phyloP scores from a whole-genome alignment of 2,329 filamentous ascomycete species.

The Stemphylium beticola region DNA sequence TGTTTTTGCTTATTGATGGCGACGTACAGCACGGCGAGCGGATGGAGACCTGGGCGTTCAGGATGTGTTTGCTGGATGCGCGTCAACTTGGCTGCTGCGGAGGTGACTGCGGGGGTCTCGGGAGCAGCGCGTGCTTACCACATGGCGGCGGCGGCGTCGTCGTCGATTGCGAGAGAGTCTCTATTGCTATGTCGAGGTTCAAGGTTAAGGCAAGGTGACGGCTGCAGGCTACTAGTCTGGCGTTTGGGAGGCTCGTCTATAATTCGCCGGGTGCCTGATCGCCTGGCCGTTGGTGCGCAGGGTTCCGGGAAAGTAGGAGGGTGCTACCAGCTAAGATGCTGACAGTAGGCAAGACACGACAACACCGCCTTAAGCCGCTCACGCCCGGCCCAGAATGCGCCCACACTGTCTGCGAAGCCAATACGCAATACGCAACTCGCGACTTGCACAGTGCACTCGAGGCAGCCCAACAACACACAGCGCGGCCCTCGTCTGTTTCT shows the following conservation, averaged over 20 bases:
- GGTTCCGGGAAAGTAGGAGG: background rate
- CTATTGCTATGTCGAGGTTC: background rate
- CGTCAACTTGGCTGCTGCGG: slow-evolving; percentile 25
- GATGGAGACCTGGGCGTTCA: slow-evolving; percentile 97
- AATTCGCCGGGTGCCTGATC: slow-evolving; percentile 30
- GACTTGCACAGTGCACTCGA: background rate
- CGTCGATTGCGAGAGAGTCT: background rate
- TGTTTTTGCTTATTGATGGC: slow-evolving; percentile 2
- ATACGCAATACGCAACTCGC: background rate
- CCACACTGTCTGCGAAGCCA: background rate
- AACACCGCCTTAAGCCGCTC: slow-evolving; percentile 4
- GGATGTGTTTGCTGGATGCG: slow-evolving; percentile 82
- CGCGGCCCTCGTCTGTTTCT: slow-evolving; percentile 7
- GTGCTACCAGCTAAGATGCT: background rate
- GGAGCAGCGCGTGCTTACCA: slow-evolving; percentile 30
- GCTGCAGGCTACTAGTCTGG: slow-evolving; percentile 9
- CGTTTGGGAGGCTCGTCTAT: slow-evolving; percentile 1
- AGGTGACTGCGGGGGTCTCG: slow-evolving; percentile 18
- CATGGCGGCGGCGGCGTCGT: slow-evolving; percentile 23
- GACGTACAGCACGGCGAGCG: slow-evolving; percentile 90
- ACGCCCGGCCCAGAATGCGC: too few relatives aligned
- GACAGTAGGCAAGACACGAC: slow-evolving; percentile 11
- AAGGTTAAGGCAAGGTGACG: slow-evolving; percentile 1
- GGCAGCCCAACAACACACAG: slow-evolving; percentile 1
- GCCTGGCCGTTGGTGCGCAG: slow-evolving; percentile 15